Percentiles rank a stretch among this genome's conserved stretches.
Conservation (phyloP, 2,329 filamentous ascomycete genomes). For the Scedosporium minutisporum region DNA sequence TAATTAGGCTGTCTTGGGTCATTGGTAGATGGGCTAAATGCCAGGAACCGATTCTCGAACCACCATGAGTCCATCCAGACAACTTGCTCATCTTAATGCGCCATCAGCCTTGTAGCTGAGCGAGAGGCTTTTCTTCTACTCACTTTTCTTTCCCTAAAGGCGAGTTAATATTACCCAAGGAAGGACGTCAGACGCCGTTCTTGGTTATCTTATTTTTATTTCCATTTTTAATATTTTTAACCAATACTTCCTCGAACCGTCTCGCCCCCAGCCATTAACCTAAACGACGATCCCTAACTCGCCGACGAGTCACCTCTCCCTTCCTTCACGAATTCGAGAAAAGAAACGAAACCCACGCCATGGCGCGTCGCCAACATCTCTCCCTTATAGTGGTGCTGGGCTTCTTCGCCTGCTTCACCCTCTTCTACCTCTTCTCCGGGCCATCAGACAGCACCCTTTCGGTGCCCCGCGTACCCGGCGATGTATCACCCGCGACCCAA, state of each 20-base stretch:
- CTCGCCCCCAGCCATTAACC: too few relatives aligned
- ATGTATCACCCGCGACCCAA: conserved; percentile 3
- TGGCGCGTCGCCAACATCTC: conserved; percentile 45
- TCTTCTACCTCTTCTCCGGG: conserved; percentile 51
- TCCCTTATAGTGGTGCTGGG: conserved; percentile 43
- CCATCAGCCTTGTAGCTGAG: background rate
- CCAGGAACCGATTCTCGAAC: background rate
- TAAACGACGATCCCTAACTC: too few relatives aligned
- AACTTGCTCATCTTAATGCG: background rate
- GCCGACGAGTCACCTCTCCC: background rate
- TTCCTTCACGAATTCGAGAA: background rate
- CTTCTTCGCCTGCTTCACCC: conserved; percentile 44
- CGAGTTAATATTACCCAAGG: too few relatives aligned
- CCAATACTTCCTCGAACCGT: too few relatives aligned
- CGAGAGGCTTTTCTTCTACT: background rate
- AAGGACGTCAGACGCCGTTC: too few relatives aligned
- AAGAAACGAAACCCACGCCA: conserved; percentile 16
- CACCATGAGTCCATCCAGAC: background rate
- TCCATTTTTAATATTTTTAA: too few relatives aligned
- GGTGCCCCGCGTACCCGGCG: conserved; percentile 6
- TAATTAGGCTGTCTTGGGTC: background rate
- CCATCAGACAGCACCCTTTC: conserved; percentile 10
- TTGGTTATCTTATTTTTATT: too few relatives aligned
- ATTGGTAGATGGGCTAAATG: background rate
- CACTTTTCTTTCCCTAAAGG: background rate